Percentiles rank a stretch among this genome's conserved stretches.
Conservation (phyloP, 345 rosid species). For the Jatropha curcas region DNA sequence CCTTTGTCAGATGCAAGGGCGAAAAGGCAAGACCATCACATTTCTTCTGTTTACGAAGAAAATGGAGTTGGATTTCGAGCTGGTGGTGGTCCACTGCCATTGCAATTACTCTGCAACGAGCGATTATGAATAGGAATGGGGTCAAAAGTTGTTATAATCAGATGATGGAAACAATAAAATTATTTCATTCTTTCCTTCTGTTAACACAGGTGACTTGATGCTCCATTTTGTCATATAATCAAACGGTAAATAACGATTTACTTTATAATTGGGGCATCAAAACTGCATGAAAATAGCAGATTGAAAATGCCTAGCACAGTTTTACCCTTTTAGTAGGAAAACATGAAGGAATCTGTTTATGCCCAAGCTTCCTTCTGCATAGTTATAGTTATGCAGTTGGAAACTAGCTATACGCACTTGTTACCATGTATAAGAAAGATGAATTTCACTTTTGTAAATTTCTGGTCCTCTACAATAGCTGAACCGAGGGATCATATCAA, state of each 20-base stretch:
- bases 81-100: conserved; percentile 42
- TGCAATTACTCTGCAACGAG: conserved; percentile 66
- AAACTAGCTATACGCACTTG: background rate
- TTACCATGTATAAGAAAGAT: too few relatives aligned
- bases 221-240: conserved; percentile 1
- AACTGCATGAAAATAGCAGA: background rate
- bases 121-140: conserved; percentile 28
- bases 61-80: conserved; percentile 32
- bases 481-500: too few relatives aligned
- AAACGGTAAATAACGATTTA: background rate
- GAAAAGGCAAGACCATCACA: conserved; percentile 54
- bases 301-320: too few relatives aligned
- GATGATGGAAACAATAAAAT: background rate
- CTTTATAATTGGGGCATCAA: background rate
- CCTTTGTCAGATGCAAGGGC: conserved; percentile 33
- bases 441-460: too few relatives aligned
- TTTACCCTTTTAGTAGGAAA: background rate
- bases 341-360: background rate
- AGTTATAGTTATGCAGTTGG: too few relatives aligned
- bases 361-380: background rate
- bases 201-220: conserved; percentile 1
- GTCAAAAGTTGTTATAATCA: background rate
- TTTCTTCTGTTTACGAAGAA: conserved; percentile 45
- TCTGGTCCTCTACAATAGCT: too few relatives aligned
- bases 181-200: conserved; percentile 25